Evolutionary conservation across 208 protist genomes (phyloP).

Genomic region (Acanthamoeba culbertsoni): DNA sequence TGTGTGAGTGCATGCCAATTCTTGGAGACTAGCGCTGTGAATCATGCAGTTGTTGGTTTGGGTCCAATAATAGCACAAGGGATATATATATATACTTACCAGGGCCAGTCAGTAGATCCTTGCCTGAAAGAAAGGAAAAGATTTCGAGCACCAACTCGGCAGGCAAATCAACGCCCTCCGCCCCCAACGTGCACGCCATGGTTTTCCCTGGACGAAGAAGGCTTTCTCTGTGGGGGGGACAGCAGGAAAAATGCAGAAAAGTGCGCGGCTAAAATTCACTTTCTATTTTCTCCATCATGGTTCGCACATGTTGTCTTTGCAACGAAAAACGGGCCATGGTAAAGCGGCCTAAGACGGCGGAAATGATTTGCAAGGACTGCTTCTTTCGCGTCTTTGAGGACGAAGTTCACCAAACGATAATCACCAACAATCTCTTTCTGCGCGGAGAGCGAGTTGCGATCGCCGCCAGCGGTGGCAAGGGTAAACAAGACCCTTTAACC

Average conservation of each 20-base stretch:
- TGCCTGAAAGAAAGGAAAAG: not conserved
- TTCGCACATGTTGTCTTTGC: not conserved
- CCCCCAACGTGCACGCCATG: not conserved
- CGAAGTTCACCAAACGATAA: constrained; percentile 95
- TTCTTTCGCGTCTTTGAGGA: constrained; percentile 94
- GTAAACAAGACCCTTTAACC: not conserved
- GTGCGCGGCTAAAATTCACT: not conserved
- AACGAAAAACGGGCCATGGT: constrained; percentile 72
- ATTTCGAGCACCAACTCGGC: not conserved
- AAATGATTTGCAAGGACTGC: constrained; percentile 92
- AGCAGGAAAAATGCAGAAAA: no score
- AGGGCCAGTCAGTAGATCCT: not conserved
- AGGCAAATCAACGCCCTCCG: not conserved
- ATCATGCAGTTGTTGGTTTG: not conserved
- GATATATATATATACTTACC: not conserved
- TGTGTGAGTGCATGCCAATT: not conserved
- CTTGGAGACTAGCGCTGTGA: not conserved
- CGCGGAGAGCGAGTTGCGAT: constrained; percentile 92
- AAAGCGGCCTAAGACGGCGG: constrained; percentile 90
- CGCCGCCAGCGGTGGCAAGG: constrained; percentile 95
- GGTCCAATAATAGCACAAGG: no score
- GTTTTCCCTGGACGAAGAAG: not conserved
- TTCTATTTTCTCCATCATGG: not conserved
- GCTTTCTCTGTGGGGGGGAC: not conserved
- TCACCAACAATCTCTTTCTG: constrained; percentile 89